A percentile compares a stretch with the other conserved stretches of the same genome.
These are phyloP conservation scores for Leccinum pachyderme DNA, from an alignment of 1,284 basidiomycete species.

Conservation along the genomic window DNA sequence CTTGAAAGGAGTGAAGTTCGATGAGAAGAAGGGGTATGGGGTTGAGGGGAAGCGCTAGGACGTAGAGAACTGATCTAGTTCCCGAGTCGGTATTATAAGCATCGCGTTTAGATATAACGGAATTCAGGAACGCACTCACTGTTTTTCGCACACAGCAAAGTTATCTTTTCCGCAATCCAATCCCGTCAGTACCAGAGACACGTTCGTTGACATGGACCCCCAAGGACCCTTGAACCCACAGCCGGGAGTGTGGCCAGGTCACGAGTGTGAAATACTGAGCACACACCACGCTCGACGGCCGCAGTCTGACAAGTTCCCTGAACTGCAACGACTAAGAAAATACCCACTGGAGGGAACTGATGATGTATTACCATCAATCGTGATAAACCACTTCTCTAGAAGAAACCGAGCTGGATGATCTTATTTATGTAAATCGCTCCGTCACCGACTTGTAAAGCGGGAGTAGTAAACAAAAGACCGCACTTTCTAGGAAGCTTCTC, in stretches of 20 bases:
- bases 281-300: too few relatives aligned
- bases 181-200: not conserved
- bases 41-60: conserved; percentile 3
- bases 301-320: not conserved
- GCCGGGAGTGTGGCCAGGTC: not conserved
- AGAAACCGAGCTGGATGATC: too few relatives aligned
- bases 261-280: not conserved
- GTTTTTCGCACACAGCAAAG: conserved; percentile 14
- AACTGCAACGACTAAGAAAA: not conserved
- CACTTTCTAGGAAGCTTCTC: not conserved
- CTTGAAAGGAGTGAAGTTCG: not conserved
- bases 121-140: conserved; percentile 17
- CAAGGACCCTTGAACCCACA: conserved; percentile 15
- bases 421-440: too few relatives aligned
- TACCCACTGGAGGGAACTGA: not conserved
- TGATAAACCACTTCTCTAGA: too few relatives aligned
- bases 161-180: not conserved
- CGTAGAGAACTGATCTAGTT: not conserved
- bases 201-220: conserved; percentile 9
- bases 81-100: conserved; percentile 14
- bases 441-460: too few relatives aligned
- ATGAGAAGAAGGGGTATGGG: not conserved
- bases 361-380: too few relatives aligned
- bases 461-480: too few relatives aligned
- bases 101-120: conserved; percentile 7